Conservation (phyloP, 257 asterid genomes). For the Przewalskia tangutica region DNA sequence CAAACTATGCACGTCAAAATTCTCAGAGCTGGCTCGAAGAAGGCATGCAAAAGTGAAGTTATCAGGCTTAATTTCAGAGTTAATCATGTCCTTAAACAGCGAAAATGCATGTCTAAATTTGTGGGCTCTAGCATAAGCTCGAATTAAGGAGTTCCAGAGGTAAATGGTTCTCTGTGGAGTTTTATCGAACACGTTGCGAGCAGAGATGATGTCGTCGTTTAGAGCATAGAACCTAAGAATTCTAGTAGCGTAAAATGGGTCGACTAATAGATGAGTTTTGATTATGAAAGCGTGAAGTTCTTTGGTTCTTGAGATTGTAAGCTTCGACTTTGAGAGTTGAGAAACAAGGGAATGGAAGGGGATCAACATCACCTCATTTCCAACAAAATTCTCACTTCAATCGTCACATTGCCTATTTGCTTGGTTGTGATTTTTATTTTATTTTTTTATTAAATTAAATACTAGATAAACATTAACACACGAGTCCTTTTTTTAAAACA, state of each 20-base stretch:
- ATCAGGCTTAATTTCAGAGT: slow-evolving; percentile 50
- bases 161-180: slow-evolving; percentile 48
- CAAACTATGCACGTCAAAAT: slow-evolving; percentile 19
- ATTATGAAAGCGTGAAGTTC: slow-evolving; percentile 38
- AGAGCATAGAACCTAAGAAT: slow-evolving; percentile 47
- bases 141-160: slow-evolving; percentile 81
- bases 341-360: slow-evolving; percentile 28
- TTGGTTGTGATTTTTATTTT: no score
- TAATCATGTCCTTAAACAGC: slow-evolving; percentile 39
- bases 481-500: no score
- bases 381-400: background rate
- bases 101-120: slow-evolving; percentile 30
- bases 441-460: no score
- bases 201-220: slow-evolving; percentile 41
- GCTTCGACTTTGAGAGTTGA: slow-evolving; percentile 36
- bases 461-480: no score
- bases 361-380: slow-evolving; percentile 22
- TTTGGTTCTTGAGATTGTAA: slow-evolving; percentile 39
- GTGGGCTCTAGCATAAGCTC: slow-evolving; percentile 56
- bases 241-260: slow-evolving; percentile 59
- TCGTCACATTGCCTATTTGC: no score
- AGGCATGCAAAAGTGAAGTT: slow-evolving; percentile 67
- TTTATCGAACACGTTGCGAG: slow-evolving; percentile 60
- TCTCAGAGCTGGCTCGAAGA: slow-evolving; percentile 52
- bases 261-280: slow-evolving; percentile 28